These are phyloP conservation scores for Babesia gibsoni DNA, from an alignment of 169 alveolate genomes.

Conservation along the genomic window DNA sequence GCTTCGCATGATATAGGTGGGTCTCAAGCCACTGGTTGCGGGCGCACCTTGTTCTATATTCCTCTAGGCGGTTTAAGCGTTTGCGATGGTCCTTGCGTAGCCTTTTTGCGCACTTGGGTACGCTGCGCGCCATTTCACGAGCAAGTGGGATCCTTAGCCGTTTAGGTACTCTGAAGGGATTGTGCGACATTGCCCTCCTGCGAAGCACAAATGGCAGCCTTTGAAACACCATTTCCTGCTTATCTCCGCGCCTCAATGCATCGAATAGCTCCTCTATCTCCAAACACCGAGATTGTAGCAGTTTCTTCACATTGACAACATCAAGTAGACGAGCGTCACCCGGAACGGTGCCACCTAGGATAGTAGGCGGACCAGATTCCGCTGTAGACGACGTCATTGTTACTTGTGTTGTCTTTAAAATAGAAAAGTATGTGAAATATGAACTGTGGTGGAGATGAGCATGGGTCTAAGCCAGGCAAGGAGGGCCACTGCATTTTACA, in stretches of 20 bases:
- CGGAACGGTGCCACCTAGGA: constrained; percentile 49
- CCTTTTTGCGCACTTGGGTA: constrained; percentile 70
- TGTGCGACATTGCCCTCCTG: constrained; percentile 94
- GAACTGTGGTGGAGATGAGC: no score
- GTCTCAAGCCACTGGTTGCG: constrained; percentile 88
- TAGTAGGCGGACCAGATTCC: neutral
- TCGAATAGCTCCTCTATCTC: constrained; percentile 55
- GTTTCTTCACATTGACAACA: constrained; percentile 52
- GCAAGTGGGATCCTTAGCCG: constrained; percentile 68
- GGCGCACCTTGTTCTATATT: constrained; percentile 67
- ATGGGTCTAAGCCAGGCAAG: no score
- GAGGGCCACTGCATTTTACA: no score
- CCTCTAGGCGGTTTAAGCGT: constrained; percentile 66
- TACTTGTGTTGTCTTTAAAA: no score
- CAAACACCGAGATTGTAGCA: constrained; percentile 42
- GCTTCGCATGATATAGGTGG: constrained; percentile 90
- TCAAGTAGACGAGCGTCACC: constrained; percentile 53
- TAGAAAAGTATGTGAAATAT: no score
- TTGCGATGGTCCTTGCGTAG: constrained; percentile 46
- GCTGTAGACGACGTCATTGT: neutral
- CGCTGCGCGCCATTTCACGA: constrained; percentile 72
- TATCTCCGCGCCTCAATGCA: constrained; percentile 21
- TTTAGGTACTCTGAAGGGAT: constrained; percentile 88
- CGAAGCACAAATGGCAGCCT: constrained; percentile 84
- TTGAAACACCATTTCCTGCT: constrained; percentile 80